Evolutionary conservation across 2,329 filamentous ascomycete genomes (phyloP), one percentile per base, ranked within the genome.

Genomic region (Berkeleyomyces rouxiae): DNA sequence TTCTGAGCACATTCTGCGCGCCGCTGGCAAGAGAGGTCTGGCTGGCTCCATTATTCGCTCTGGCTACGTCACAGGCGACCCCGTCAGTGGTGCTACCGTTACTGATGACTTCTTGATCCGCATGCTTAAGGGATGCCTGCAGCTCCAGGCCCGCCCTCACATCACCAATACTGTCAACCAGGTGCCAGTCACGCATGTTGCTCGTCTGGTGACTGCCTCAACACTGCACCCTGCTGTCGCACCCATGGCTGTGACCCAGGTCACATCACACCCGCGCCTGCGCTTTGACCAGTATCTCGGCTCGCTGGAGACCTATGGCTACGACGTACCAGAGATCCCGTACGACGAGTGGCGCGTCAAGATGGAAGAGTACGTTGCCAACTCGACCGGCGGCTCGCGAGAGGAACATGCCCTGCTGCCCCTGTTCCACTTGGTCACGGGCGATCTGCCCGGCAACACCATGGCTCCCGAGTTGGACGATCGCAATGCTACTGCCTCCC

Each of bases 101-200:
- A 91, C 85, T 0, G 92, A 97, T 70, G 92, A 96, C 73, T 97
- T 96, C 77, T 75, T 97, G 5, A 81, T 96, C 67, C 83, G 92
- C 46, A 82, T 96, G 74, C 75, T 86, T 63, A 96, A 96, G 75
- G 91, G 90, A 63, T 95, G 90, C 69, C 77, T 95, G 59, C 91
- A 97, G 73, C 78, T 96, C 2, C 76, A 76, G 2, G 78, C 79
- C 2, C 80, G 89, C 0, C 92, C 91, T 0, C 79, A 82, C 67
- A 95, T 96, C 67, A 74, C 78, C 71, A 97, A 96, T 76, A 88
- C 89, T 0, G 83, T 96, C 72, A 97, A 96, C 75, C 83, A 86
- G 72, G 87, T 96, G 0, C 91, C 92, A 0, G 90, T 96, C 36
- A 83, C 84, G 66, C 89, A 95, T 67, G 90, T 96, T 43, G 82